Conservation (phyloP, 768 basidiomycete species). For the Holtermannia corniformis region DNA sequence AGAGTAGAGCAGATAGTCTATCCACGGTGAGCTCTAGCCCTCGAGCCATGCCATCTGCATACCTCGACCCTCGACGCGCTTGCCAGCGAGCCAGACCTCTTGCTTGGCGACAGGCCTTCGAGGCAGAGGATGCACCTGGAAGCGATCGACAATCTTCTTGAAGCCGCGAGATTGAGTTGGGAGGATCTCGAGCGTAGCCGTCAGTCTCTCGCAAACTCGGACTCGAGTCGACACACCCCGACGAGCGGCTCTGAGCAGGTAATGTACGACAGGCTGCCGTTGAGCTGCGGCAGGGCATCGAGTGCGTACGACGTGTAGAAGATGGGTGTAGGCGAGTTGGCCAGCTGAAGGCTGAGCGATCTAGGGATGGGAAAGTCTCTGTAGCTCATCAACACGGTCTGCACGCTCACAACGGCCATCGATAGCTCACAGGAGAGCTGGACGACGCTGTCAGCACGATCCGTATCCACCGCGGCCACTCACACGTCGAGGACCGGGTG, state of each 20-base stretch:
- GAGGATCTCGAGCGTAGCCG: conserved; percentile 20
- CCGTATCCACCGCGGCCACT: conserved; percentile 5
- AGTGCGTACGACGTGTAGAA: conserved; percentile 88
- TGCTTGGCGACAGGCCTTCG: conserved; percentile 65
- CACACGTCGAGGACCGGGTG: conserved; percentile 80
- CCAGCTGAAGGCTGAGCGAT: conserved; percentile 63
- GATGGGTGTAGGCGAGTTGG: conserved; percentile 68
- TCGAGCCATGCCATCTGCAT: conserved; percentile 23
- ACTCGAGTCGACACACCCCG: conserved; percentile 9
- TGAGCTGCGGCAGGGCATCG: conserved; percentile 83
- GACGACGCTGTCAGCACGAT: conserved; percentile 7
- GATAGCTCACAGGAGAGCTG: conserved; percentile 57
- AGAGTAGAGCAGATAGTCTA: conserved; percentile 91
- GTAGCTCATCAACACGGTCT: not conserved
- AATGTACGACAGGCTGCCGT: conserved; percentile 86
- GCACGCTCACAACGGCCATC: too few relatives aligned
- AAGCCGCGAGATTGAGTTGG: conserved; percentile 51
- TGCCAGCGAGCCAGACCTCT: conserved; percentile 73
- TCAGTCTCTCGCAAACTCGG: not conserved
- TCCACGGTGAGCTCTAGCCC: not conserved
- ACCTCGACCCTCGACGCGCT: conserved; percentile 69
- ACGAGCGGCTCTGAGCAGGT: conserved; percentile 79
- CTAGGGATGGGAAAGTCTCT: conserved; percentile 79
- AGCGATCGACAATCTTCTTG: conserved; percentile 82
- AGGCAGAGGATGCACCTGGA: conserved; percentile 73